Evolutionary conservation across 164 flowering plant species (phyloP).

Genomic region (Echeveria elegans): DNA sequence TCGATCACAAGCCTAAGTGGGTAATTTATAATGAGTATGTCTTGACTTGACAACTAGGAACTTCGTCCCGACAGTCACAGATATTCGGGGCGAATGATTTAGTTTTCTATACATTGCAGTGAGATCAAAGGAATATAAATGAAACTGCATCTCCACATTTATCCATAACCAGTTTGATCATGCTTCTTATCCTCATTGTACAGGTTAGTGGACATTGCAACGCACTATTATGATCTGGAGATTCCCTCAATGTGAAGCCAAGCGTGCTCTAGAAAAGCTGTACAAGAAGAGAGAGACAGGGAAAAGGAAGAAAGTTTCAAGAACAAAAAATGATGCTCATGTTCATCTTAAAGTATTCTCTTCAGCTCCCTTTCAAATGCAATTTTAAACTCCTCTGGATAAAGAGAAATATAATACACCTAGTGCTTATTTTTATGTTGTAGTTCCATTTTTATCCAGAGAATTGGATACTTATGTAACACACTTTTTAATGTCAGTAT

Average conservation of each 20-base stretch:
- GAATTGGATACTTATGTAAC: no score
- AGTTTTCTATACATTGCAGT: conserved; percentile 16
- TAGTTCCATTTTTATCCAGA: no score
- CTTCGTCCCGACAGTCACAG: conserved; percentile 92
- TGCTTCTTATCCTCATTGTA: not conserved
- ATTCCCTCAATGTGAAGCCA: conserved; percentile 95
- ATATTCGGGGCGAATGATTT: conserved; percentile 97
- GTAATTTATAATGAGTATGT: conserved; percentile 96
- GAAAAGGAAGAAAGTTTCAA: conserved; percentile 45
- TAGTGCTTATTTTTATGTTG: no score
- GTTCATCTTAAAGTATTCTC: not conserved
- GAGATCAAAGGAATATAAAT: not conserved
- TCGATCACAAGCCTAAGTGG: conserved; percentile 98
- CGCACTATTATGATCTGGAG: conserved; percentile 74
- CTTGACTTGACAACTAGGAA: conserved; percentile 80
- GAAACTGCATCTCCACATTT: not conserved
- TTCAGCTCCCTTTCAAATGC: not conserved
- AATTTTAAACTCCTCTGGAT: no score
- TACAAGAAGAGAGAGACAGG: conserved; percentile 67
- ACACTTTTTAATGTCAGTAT: no score
- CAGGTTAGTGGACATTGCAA: conserved; percentile 84
- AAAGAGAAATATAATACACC: no score
- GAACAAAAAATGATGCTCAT: conserved; percentile 24
- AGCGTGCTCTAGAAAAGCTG: conserved; percentile 76
- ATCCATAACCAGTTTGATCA: not conserved